These are phyloP conservation scores for Fraxinus pennsylvanica DNA, from an alignment of 257 asterid species.

Conservation along the genomic window DNA sequence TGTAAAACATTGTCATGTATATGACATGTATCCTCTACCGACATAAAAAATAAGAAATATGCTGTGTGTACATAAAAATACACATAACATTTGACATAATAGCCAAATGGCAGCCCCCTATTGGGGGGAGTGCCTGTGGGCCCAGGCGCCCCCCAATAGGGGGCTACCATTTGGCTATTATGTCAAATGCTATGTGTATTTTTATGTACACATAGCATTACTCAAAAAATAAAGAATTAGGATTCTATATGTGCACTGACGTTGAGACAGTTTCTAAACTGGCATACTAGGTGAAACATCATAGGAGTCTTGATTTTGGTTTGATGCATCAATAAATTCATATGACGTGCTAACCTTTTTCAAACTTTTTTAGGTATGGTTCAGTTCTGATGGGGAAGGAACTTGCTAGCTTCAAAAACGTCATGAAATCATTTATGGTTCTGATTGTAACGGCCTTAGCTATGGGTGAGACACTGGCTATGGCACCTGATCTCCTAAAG, in stretches of 20 bases:
- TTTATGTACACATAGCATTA: no score
- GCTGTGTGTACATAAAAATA: no score
- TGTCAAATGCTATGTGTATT: no score
- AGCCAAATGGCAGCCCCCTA: no score
- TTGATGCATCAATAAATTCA: not conserved
- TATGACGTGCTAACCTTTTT: not conserved
- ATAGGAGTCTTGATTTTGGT: not conserved
- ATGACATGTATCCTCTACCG: no score
- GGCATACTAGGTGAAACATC: not conserved
- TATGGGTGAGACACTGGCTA: conserved; percentile 97
- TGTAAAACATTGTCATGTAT: not conserved
- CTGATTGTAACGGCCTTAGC: conserved; percentile 85
- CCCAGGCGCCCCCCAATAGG: no score
- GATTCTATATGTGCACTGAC: not conserved
- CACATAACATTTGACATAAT: no score
- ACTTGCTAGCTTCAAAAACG: conserved; percentile 76
- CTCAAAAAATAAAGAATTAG: not conserved
- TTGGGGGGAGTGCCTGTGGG: no score
- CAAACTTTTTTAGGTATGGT: conserved; percentile 60
- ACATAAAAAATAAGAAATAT: no score
- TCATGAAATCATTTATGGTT: conserved; percentile 91
- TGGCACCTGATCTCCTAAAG: conserved; percentile 97
- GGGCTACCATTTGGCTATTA: no score
- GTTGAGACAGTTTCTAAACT: not conserved
- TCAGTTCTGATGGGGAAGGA: conserved; percentile 83